Evolutionary conservation across 805 yeast genomes (phyloP), one percentile per base, ranked within the genome.

Genomic region (Candida ovalis): DNA sequence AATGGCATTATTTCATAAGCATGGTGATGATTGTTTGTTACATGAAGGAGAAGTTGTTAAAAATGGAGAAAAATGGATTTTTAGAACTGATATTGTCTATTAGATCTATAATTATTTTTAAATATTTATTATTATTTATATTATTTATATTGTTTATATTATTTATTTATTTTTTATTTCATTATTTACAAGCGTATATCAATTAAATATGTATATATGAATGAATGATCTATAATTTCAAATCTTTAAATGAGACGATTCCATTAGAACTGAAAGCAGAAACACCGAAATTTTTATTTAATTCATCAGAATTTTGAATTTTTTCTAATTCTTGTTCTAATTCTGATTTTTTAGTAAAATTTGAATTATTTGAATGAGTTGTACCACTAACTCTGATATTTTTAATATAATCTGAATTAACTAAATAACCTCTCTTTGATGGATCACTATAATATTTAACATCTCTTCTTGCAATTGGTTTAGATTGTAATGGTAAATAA

Each of bases 391-490:
- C 45, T 15, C 58, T 48, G 39, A 64, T 62, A 9, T 53, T 50
- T 50, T 63, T 52, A 63, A 79, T 58, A 69, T 76, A 44, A 60
- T 64, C 61, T n/a, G 68, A 60, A 27, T 47, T 59, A 15, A 51
- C 55, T 25, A 90, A 69, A 63, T 88, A 92, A 7, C 99, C 99
- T 56, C 89, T 78, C 61, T 81, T 81, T 33, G 74, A 81, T 2
- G 77, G 76, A 63, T 81, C 77, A 43, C 89, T 80, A 70, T 94
- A 92, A 67, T 75, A 88, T 49, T 80, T 81, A 48, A 92, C 82
- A 61, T 86, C 89, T 68, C 88, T 85, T 69, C 87, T 81, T 57
- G 80, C 82, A 8, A 84, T 85, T 13, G 99, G 99, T 67, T 90
- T 81, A 1, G 97, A 90, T 45, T 80, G 82, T 55, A 88, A 65